Conservation (phyloP, 441 rosid species). For the Gossypium aridum region DNA sequence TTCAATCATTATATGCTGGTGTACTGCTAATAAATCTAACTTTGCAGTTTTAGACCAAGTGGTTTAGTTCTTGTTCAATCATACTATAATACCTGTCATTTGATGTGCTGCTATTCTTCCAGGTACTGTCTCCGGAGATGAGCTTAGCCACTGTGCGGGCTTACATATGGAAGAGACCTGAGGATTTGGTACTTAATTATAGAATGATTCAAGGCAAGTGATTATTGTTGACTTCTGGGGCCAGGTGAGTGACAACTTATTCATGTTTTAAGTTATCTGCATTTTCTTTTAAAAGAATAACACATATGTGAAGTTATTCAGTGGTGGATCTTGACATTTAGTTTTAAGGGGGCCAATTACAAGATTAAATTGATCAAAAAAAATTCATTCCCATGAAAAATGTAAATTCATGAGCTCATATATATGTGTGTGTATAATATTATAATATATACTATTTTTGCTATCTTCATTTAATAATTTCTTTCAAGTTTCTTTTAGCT, state of each 20-base stretch:
- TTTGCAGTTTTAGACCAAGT: background rate
- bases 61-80: background rate
- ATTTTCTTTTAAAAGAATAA: background rate
- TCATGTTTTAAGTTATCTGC: slow-evolving; percentile 1
- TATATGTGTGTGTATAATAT: no score
- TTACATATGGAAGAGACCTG: slow-evolving; percentile 96
- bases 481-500: no score
- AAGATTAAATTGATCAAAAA: no score
- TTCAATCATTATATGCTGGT: background rate
- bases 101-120: slow-evolving; percentile 16
- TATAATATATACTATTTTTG: no score
- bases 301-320: background rate
- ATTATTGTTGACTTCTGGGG: slow-evolving; percentile 24
- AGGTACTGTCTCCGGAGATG: slow-evolving; percentile 97
- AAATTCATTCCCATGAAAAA: no score
- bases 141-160: slow-evolving; percentile 96
- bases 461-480: no score
- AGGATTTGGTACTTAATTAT: slow-evolving; percentile 91
- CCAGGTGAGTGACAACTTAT: slow-evolving; percentile 26
- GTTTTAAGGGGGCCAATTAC: no score
- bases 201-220: slow-evolving; percentile 74
- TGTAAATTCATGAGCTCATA: no score
- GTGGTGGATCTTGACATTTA: no score
- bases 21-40: background rate
- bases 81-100: background rate